phyloP scores from a whole-genome alignment of 164 flowering plant genomes.

The Aristolochia contorta region DNA sequence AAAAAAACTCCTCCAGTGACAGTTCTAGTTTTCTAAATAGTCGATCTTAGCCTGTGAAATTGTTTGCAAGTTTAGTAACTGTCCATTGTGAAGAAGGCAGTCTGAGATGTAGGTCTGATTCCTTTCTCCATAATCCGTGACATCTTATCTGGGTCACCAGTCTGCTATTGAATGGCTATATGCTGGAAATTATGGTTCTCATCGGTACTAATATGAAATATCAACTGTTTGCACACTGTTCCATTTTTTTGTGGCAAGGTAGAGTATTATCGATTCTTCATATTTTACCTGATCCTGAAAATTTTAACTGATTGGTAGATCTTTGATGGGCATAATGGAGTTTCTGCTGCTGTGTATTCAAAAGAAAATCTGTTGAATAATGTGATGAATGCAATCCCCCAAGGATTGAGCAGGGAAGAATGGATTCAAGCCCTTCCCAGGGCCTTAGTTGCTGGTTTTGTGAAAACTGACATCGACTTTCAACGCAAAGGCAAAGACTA shows the following conservation, averaged over 20 bases:
- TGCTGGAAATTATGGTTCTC: no score
- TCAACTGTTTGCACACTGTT: neutral
- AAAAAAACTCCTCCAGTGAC: no score
- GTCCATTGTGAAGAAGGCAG: no score
- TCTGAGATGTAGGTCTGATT: no score
- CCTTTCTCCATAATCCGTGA: no score
- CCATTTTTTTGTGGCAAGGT: neutral
- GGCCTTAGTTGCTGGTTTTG: constrained; percentile 93
- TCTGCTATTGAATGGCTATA: no score
- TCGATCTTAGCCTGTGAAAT: no score
- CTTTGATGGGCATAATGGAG: constrained; percentile 96
- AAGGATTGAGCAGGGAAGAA: constrained; percentile 61
- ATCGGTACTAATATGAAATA: no score
- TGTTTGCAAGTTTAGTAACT: no score
- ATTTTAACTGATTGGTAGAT: constrained; percentile 40
- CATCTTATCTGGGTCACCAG: no score
- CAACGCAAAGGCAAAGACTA: constrained; percentile 60
- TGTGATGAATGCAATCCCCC: constrained; percentile 87
- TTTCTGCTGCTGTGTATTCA: constrained; percentile 83
- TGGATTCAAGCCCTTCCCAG: constrained; percentile 96
- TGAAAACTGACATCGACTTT: constrained; percentile 93
- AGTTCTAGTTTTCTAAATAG: no score
- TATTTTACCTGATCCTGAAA: constrained; percentile 5
- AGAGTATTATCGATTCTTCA: neutral
- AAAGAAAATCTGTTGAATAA: constrained; percentile 76